Evolutionary conservation across 208 protist species (phyloP), one percentile per base, ranked within the genome.

Genomic region (Porcisia deanei): DNA sequence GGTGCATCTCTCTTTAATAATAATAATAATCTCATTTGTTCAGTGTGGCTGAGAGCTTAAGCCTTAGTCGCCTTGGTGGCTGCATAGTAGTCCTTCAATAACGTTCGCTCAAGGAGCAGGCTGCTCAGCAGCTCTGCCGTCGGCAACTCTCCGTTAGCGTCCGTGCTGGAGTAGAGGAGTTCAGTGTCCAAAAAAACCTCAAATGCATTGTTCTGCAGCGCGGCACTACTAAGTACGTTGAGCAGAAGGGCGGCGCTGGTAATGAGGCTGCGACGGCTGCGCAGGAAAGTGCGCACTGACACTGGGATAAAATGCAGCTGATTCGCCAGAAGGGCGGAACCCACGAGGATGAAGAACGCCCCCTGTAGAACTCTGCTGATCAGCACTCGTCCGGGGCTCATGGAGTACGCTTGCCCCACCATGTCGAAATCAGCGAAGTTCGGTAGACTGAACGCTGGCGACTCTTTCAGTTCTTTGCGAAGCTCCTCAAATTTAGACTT

Each of bases 131-230:
- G 71, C 59, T 77, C 73, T 43, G 81, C 75, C 0, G 75, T 73
- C 9, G 88, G 88, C 60, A 88, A 54, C 12, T 55, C 37, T 0
- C 86, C 85, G 0, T 34, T 57, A 58, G 85, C 57, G 70, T 84
- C 69, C 45, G 91, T 25, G 30, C 81, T 79, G 8, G 87, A 91
- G 73, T 85, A 90, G 57, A 94, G 80, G 7, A 85, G 77, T 12
- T 73, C 57, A 41, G 64, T 83, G 41, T 93, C 83, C 10, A 95
- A 67, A 75, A 87, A 92, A 20, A 95, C 84, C 70, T 95, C 91
- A 79, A 92, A 95, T 14, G 90, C 88, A 6, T 83, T 88, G 14
- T 80, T 88, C 71, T 88, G 87, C 43, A 70, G 34, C 18, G 86
- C 25, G 7, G 78, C 67, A 49, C 78, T 41, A 30, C 83, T 78